Conservation (phyloP, 805 yeast species). For the Lachancea sp. region DNA sequence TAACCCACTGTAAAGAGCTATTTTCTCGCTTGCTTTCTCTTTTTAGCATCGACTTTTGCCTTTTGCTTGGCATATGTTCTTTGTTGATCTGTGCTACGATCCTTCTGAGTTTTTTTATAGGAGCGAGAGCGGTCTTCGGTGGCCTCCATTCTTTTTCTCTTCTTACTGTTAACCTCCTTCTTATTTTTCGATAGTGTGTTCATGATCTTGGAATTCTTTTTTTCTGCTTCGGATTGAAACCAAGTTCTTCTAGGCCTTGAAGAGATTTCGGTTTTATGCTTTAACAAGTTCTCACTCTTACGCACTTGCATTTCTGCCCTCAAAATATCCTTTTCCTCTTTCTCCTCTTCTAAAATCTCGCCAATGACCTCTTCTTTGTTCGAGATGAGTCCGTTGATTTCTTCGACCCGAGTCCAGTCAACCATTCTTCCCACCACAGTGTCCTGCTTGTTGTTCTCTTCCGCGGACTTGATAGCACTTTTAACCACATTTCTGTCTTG, state of each 20-base stretch:
- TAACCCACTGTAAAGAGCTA: background rate
- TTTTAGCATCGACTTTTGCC: constrained; percentile 17
- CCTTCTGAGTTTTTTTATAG: constrained; percentile 75
- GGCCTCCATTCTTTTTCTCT: constrained; percentile 65
- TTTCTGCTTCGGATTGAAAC: constrained; percentile 62
- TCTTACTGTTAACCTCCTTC: constrained; percentile 51
- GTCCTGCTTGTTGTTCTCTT: constrained; percentile 33
- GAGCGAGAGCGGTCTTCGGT: constrained; percentile 50
- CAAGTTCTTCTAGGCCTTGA: constrained; percentile 94
- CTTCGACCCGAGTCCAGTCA: constrained; percentile 83
- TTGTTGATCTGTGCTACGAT: constrained; percentile 51
- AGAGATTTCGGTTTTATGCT: constrained; percentile 73
- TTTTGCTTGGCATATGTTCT: constrained; percentile 34
- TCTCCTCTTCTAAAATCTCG: constrained; percentile 82
- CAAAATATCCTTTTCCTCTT: constrained; percentile 76
- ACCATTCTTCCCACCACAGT: constrained; percentile 79
- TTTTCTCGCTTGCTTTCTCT: constrained; percentile 26
- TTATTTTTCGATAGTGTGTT: constrained; percentile 43
- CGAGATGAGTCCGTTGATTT: constrained; percentile 53
- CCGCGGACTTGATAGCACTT: constrained; percentile 71
- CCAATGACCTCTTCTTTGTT: constrained; percentile 54
- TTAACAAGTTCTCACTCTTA: constrained; percentile 78
- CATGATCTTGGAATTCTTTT: constrained; percentile 34
- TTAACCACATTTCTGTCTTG: constrained; percentile 87
- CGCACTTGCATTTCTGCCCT: constrained; percentile 86